Conservation (phyloP, 306 rosid species). For the Inga laurina region DNA sequence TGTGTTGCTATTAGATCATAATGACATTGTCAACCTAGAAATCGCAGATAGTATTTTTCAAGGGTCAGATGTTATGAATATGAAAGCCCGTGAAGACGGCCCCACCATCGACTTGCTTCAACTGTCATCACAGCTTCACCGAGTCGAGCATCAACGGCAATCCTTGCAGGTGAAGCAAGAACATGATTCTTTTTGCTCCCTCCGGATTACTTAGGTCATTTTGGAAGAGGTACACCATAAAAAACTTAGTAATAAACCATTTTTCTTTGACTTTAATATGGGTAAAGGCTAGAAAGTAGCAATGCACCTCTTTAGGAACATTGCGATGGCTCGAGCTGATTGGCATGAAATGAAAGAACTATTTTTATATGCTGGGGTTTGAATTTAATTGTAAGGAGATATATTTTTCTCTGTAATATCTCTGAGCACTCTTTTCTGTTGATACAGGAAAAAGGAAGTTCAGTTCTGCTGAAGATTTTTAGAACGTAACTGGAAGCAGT, state of each 20-base stretch:
- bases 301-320: no score
- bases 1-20: slow-evolving; percentile 42
- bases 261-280: background rate
- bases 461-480: background rate
- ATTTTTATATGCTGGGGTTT: background rate
- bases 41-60: slow-evolving; percentile 59
- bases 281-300: background rate
- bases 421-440: background rate
- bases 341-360: background rate
- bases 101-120: slow-evolving; percentile 76
- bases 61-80: slow-evolving; percentile 45
- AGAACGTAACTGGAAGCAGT: background rate
- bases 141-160: slow-evolving; percentile 67
- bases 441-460: slow-evolving; percentile 25
- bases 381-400: background rate
- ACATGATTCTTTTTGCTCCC: slow-evolving; percentile 60
- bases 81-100: slow-evolving; percentile 46
- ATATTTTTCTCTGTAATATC: background rate
- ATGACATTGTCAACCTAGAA: slow-evolving; percentile 53
- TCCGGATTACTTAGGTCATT: slow-evolving; percentile 50
- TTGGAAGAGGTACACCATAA: slow-evolving; percentile 35
- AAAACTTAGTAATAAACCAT: background rate
- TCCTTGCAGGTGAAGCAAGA: slow-evolving; percentile 63
- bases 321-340: background rate
- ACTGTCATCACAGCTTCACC: slow-evolving; percentile 81